Evolutionary conservation across 78 protist species (phyloP), one percentile per base, ranked within the genome.

Genomic region (Dictyostelium firmibasis): DNA sequence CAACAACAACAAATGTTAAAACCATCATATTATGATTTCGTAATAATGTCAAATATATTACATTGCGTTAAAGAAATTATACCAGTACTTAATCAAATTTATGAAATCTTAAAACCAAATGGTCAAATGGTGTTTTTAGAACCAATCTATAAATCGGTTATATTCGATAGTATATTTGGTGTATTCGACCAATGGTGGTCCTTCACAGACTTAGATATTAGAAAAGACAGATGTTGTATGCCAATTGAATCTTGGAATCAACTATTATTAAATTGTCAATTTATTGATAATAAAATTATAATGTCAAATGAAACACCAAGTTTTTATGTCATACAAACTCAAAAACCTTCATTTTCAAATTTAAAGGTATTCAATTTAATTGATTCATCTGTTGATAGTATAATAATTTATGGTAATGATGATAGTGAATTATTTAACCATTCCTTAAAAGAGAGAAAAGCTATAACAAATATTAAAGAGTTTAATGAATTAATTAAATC

Each of bases 81-180:
- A 23, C 4, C 7, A 7, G 60, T 62, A 27, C 14, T 77, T 0
- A 10, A 33, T 23, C 78, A 53, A 50, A 81, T 86, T 6, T 6
- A 77, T 36, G n/a, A 76, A 31, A 31, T 77, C 0, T 18, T 76
- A 6, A 25, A 31, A 35, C 92, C 83, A 10, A 57, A 33, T 38
- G 92, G 92, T 18, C 81, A 81, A 41, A 11, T 86, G 1, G 0
- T 86, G 14, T 77, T 86, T 23, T 11, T 77, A 14, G 92, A 86
- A 27, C 84, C 84, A 33, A 14, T 74, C 2, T 10, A 36, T 10
- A 75, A 77, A 11, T 31, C 57, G 10, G 38, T 33, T 16, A 13
- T 77, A 35, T 41, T 23, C 0, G 92, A 86, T 60, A 77, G 20
- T 86, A 50, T 86, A 14, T 86, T 86, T 60, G 85, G 92, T 60